Conservation (phyloP, 2,329 filamentous ascomycete genomes). For the Tympanopsis confertula region DNA sequence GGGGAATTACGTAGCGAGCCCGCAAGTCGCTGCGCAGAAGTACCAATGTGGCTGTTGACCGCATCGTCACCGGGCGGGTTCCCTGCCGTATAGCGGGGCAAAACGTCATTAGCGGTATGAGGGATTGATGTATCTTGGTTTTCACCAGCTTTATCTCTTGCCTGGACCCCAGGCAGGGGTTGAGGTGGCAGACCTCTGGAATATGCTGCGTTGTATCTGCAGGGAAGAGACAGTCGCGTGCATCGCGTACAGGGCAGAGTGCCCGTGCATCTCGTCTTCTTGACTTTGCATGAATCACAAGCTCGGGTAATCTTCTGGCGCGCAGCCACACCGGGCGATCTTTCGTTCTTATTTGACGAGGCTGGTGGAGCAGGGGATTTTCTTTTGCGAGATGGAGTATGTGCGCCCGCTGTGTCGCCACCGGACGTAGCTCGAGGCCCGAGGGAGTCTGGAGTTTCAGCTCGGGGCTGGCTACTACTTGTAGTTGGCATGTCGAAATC, state of each 20-base stretch:
- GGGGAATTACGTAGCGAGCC: constrained; percentile 11
- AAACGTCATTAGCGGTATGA: too few relatives aligned
- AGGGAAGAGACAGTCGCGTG: constrained; percentile 12
- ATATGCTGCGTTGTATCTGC: constrained; percentile 22
- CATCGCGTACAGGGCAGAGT: constrained; percentile 21
- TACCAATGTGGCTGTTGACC: too few relatives aligned
- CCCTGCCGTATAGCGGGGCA: too few relatives aligned
- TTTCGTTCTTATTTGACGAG: neutral
- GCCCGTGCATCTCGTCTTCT: constrained; percentile 23
- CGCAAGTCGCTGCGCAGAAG: constrained; percentile 2
- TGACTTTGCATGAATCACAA: constrained; percentile 24
- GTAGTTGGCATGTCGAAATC: too few relatives aligned
- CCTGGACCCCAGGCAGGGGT: constrained; percentile 16
- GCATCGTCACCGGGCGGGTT: too few relatives aligned
- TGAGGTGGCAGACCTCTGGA: constrained; percentile 22
- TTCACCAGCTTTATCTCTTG: too few relatives aligned
- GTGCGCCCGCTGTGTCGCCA: too few relatives aligned
- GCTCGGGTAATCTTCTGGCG: constrained; percentile 22
- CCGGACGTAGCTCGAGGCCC: too few relatives aligned
- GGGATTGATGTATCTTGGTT: too few relatives aligned
- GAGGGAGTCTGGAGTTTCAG: too few relatives aligned
- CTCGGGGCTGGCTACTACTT: too few relatives aligned
- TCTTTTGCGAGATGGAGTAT: neutral
- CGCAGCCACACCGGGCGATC: too few relatives aligned
- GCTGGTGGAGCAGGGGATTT: neutral